Base-by-base conservation (phyloP, 495 filamentous ascomycete species). In the Amphirosellinia nigrospora region DNA sequence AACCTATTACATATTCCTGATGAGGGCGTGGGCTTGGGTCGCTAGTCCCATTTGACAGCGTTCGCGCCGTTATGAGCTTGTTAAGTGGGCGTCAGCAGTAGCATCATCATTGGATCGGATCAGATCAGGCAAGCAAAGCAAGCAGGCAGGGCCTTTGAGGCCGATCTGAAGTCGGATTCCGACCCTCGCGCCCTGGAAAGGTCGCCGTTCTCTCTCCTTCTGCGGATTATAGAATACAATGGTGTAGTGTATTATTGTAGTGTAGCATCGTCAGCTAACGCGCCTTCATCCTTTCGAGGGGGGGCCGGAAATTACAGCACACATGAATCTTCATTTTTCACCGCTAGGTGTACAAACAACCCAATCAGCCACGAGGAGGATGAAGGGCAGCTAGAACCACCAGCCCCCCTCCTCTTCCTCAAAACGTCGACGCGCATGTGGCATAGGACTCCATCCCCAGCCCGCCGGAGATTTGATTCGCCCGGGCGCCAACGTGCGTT, bases 341-440 rank as follows among this genome's bases (percentile, higher is more conserved):
- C 76, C 76, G 76, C 75, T 74, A 78, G 74, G 76, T 78, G 73
- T 62, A 66, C 66, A 59, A 60, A 66, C 71, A 68, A 59, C 63
- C 75, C 75, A 77, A 77, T 77, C 75, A 77, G 52, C 71, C 71
- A 72, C 55, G 64, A 64, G 61, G 64, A 70, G 39, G 26, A 59
- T 26, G 65, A 59, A 59, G 65, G 43, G 53, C 39, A 59, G 32
- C 26, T 19, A 34, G 10, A 41, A 59, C 48, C 36, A 39, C 66
- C 41, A 48, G 43, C 43, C 66, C 66, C 56, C 52, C 32, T 41
- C 16, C 43, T 38, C 50, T 21, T 23, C 32, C 68, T 50, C 39
- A 64, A 55, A 63, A 38, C 68, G 68, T 69, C 67, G 58, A 69
- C 41, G 38, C 48, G 58, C 68, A 70, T 70, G 68, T 64, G 66